These are phyloP conservation scores for Podaxis sp. DNA, from an alignment of 768 basidiomycete genomes.

Conservation along the genomic window DNA sequence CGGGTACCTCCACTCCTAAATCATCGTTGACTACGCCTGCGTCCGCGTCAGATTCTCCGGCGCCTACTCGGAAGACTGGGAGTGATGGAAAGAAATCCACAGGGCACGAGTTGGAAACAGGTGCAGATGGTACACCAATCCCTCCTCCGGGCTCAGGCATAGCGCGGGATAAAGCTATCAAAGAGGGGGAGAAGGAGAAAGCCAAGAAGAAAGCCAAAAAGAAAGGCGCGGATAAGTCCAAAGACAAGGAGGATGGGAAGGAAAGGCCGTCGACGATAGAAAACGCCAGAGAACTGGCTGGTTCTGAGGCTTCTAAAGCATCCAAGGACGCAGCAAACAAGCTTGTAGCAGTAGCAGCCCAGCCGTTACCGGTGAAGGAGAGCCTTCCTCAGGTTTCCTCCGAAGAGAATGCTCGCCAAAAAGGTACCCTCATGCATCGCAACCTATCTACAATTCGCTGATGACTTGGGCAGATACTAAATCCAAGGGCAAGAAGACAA, in stretches of 20 bases:
- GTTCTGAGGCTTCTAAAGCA: neutral
- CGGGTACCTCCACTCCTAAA: neutral
- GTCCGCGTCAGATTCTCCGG: neutral
- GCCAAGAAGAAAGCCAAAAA: conserved; percentile 17
- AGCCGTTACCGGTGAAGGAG: neutral
- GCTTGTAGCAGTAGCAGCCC: neutral
- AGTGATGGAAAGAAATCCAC: neutral
- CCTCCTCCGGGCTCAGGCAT: neutral
- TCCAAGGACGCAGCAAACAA: neutral
- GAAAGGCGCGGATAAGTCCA: conserved; percentile 17
- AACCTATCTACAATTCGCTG: neutral
- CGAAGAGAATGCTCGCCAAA: neutral
- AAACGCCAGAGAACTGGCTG: neutral
- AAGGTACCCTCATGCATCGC: neutral
- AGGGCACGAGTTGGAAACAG: neutral
- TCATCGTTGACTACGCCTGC: neutral
- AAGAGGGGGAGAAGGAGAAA: conserved; percentile 3
- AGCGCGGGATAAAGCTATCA: conserved; percentile 14
- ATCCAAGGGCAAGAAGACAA: neutral
- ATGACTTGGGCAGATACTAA: neutral
- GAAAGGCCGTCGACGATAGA: conserved; percentile 13
- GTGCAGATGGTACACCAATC: neutral
- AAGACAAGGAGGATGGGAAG: conserved; percentile 10
- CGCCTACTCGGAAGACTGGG: neutral
- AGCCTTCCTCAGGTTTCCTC: too few relatives aligned